Evolutionary conservation across 768 basidiomycete genomes (phyloP), one percentile per base, ranked within the genome.

Genomic region (Mycena alexandri): DNA sequence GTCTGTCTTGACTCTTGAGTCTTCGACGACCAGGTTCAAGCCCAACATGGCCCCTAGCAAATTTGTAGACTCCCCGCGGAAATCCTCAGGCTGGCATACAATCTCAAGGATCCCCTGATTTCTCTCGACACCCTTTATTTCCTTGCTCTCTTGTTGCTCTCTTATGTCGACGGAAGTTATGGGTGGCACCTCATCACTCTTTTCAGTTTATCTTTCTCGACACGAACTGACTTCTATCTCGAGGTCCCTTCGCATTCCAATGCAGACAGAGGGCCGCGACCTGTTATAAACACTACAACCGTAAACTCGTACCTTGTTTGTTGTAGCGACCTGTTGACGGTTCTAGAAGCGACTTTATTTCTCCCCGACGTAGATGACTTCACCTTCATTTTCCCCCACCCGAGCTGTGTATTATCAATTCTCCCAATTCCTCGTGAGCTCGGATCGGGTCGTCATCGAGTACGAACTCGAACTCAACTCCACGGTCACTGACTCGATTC

Each of bases 141-240:
- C n/a, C 42, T 59, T 2, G 13, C 51, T 16, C n/a, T n/a, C n/a
- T n/a, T n/a, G n/a, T n/a, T n/a, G n/a, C n/a, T n/a, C n/a, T 53
- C 5, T 5, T 60, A 14, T 59, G 42, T 36, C 56, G 64, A 8
- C 33, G 64, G n/a, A n/a, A n/a, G n/a, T n/a, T n/a, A n/a, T n/a
- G n/a, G n/a, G 14, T 43, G 60, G 5, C 50, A 65, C 19, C 44
- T 59, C 22, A 47, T 60, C 25, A 57, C 64, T 0, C 51, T 65
- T 10, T n/a, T 50, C 64, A 1, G 24, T 59, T 19, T 60, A 54
- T 12, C 17, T 65, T 12, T n/a, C 57, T 5, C 64, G 57, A 5
- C 41, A 54, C 22, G 38, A 34, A 1, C 0, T 65, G n/a, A 17
- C 43, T 14, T 33, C 34, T 3, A 16, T 2, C 21, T 25, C 58